phyloP scores from a whole-genome alignment of 495 filamentous ascomycete genomes.

The Xylaria castorea region DNA sequence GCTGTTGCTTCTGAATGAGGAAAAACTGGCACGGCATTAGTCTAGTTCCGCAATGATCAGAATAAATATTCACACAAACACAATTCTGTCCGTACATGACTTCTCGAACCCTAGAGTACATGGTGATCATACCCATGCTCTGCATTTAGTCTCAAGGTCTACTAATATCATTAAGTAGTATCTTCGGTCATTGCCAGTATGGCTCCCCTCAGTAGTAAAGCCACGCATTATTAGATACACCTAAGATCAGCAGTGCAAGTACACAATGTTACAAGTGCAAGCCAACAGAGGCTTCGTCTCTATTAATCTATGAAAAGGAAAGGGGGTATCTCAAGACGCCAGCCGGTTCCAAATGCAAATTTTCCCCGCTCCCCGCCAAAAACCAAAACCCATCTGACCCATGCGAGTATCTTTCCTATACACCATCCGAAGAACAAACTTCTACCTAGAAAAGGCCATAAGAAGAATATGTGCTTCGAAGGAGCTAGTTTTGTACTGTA shows the following conservation, averaged over 20 bases:
- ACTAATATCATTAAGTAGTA: no score
- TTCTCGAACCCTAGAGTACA: neutral
- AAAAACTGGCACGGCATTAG: slow-evolving; percentile 25
- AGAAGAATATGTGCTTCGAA: neutral
- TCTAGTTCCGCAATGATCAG: slow-evolving; percentile 24
- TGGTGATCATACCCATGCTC: neutral
- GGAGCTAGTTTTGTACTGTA: neutral
- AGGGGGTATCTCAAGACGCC: slow-evolving; percentile 23
- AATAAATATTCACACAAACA: slow-evolving; percentile 25
- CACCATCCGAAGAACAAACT: neutral
- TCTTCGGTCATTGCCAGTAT: neutral
- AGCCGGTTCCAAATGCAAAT: slow-evolving; percentile 1
- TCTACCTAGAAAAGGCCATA: neutral
- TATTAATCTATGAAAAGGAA: neutral
- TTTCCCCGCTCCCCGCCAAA: neutral
- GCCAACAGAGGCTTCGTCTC: neutral
- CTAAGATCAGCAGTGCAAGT: neutral
- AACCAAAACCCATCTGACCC: neutral
- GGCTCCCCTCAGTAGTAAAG: neutral
- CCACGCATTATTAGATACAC: neutral
- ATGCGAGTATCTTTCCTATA: neutral
- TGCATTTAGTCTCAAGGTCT: neutral
- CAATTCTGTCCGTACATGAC: neutral
- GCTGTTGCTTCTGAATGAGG: slow-evolving; percentile 22
- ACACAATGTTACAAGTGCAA: neutral